Evolutionary conservation across 164 flowering plant genomes (phyloP), one percentile per base, ranked within the genome.

Genomic region (Akebia trifoliata): DNA sequence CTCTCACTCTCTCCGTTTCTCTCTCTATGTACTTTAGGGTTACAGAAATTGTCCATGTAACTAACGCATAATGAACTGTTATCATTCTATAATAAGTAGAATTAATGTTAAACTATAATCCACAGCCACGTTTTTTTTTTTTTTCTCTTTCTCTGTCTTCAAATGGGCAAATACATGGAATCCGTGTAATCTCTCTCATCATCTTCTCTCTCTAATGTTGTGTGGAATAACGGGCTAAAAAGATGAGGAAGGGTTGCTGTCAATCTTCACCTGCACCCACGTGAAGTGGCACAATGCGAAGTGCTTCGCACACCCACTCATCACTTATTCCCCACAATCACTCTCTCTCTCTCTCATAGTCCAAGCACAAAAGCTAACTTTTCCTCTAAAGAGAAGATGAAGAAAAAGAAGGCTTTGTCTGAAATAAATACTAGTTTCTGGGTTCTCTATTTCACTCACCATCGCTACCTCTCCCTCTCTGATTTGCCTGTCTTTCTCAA

Each of bases 201-300:
- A 8, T 20, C 36, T 8, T 18, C 11, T 57, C 44, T 29, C 12
- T 50, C 45, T 20, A 3, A 4, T 20, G 10, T 46, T 11, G 6
- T 21, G 35, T 47, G 46, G 43, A 34, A 50, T 39, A 62, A 51
- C 60, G 67, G 63, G 67, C 45, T 54, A 17, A 57, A 61, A 67
- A 64, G 66, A 30, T 57, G 35, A 35, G 3, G 38, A 10, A 28
- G 6, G 56, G 62, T 59, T 28, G 49, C 59, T 54, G 50, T 71
- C 70, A 62, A 49, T 26, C 26, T 31, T 40, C 43, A 65, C 69
- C 63, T 65, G 72, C 57, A 31, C 29, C 65, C 78, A 74, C 74
- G 78, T 77, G 78, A 77, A 69, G 63, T 67, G 59, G 58, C 67
- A 61, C 57, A 37, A 45, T 43, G 26, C 25, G 17, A 57, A 8